Conservation (phyloP, 2,329 filamentous ascomycete genomes). For the Fusarium xyrophilum region DNA sequence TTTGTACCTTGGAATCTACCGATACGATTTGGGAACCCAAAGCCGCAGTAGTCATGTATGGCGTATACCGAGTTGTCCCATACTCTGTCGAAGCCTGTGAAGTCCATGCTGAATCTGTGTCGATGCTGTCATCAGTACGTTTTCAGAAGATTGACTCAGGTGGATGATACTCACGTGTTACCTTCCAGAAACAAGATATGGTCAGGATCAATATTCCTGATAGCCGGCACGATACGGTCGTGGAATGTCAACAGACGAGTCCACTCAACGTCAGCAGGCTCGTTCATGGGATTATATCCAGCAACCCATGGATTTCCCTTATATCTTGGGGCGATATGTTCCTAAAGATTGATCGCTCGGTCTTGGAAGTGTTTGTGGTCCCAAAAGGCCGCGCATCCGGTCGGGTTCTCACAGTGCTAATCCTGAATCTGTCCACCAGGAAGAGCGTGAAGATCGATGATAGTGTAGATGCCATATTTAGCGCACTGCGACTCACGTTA, state of each 20-base stretch:
- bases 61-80: slow-evolving; percentile 58
- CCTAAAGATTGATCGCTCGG: slow-evolving; percentile 52
- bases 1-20: slow-evolving; percentile 49
- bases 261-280: slow-evolving; percentile 44
- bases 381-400: slow-evolving; percentile 53
- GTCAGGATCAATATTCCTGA: slow-evolving; percentile 50
- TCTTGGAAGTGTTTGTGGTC: slow-evolving; percentile 55
- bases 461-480: slow-evolving; percentile 52
- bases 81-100: slow-evolving; percentile 43
- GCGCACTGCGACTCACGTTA: slow-evolving; percentile 40
- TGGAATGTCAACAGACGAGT: slow-evolving; percentile 50
- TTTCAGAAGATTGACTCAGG: not conserved
- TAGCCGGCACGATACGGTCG: slow-evolving; percentile 48
- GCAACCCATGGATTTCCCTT: slow-evolving; percentile 51
- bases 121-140: rapidly evolving
- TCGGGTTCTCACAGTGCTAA: slow-evolving; percentile 53
- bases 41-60: slow-evolving; percentile 60
- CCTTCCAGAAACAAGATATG: slow-evolving; percentile 59
- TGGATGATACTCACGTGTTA: slow-evolving; percentile 48
- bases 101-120: slow-evolving; percentile 41
- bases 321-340: slow-evolving; percentile 50
- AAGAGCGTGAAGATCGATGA: slow-evolving; percentile 54
- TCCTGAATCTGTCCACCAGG: slow-evolving; percentile 57
- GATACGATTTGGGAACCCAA: slow-evolving; percentile 55
- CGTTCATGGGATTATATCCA: slow-evolving; percentile 49